phyloP scores from a whole-genome alignment of 345 rosid genomes.

The Gossypioides kirkii region DNA sequence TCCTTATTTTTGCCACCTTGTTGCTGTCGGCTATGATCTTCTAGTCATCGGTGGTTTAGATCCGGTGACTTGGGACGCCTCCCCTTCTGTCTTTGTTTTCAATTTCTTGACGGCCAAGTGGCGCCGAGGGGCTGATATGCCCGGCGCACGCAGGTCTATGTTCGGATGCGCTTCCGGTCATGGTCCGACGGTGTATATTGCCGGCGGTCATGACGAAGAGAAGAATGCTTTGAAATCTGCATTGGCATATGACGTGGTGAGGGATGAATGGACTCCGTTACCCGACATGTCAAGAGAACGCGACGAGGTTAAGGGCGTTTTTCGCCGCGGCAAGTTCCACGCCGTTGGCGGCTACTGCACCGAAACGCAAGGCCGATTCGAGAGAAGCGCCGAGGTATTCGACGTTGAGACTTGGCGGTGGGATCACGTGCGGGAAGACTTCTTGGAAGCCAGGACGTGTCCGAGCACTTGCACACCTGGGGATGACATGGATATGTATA shows the following conservation, averaged over 20 bases:
- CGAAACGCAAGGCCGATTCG: conserved; percentile 63
- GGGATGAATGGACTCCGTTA: conserved; percentile 45
- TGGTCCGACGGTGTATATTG: conserved; percentile 52
- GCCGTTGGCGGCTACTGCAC: conserved; percentile 75
- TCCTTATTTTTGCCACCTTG: conserved; percentile 61
- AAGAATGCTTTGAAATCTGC: conserved; percentile 66
- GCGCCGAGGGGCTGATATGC: conserved; percentile 65
- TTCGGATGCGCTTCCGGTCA: conserved; percentile 63
- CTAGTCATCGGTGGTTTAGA: conserved; percentile 73
- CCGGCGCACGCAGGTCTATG: conserved; percentile 52
- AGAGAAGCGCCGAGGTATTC: conserved; percentile 42
- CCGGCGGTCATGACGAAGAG: conserved; percentile 70
- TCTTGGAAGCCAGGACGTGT: conserved; percentile 27
- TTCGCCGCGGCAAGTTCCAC: conserved; percentile 55
- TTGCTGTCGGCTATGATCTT: conserved; percentile 52
- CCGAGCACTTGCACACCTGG: conserved; percentile 31
- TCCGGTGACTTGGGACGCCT: conserved; percentile 58
- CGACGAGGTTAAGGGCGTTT: conserved; percentile 65
- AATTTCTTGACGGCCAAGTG: conserved; percentile 49
- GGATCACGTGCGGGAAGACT: conserved; percentile 31
- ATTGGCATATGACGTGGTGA: conserved; percentile 51
- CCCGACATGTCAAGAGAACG: conserved; percentile 74
- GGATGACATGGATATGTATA: neutral
- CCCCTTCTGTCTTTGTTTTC: conserved; percentile 46
- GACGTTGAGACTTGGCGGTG: conserved; percentile 40